phyloP scores from a whole-genome alignment of 2,329 filamentous ascomycete genomes.

The Colletotrichum scovillei region DNA sequence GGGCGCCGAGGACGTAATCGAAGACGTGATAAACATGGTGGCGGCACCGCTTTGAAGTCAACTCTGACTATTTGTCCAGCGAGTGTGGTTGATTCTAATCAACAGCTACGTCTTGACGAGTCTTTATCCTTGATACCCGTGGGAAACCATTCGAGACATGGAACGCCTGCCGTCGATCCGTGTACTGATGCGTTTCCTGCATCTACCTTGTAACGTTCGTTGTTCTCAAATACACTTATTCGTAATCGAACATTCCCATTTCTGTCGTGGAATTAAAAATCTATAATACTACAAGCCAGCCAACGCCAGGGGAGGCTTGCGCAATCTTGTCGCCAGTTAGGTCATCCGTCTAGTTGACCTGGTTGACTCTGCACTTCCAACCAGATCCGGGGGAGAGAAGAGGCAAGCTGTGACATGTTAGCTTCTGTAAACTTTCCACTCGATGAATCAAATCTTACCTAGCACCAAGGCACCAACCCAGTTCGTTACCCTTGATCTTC shows the following conservation, averaged over 20 bases:
- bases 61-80: background rate
- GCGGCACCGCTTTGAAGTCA: conserved; percentile 59
- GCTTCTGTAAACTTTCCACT: conserved; percentile 36
- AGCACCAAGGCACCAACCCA: conserved; percentile 97
- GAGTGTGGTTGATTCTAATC: conserved; percentile 24
- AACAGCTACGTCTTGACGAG: background rate
- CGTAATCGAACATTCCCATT: conserved; percentile 35
- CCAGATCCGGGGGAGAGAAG: conserved; percentile 84
- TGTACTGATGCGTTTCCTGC: conserved; percentile 29
- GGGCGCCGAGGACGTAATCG: conserved; percentile 71
- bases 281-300: conserved; percentile 35
- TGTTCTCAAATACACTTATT: conserved; percentile 15
- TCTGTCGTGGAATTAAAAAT: conserved; percentile 38
- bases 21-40: conserved; percentile 71
- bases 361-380: conserved; percentile 88
- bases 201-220: conserved; percentile 24
- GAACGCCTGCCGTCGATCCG: conserved; percentile 29
- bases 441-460: conserved; percentile 70
- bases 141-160: conserved; percentile 20
- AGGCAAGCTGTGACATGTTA: conserved; percentile 74
- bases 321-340: background rate
- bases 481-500: conserved; percentile 97
- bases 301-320: conserved; percentile 19
- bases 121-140: conserved; percentile 21
- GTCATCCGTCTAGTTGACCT: conserved; percentile 67